Evolutionary conservation across 2,329 filamentous ascomycete species (phyloP).

Genomic region (Trichoderma endophyticum): DNA sequence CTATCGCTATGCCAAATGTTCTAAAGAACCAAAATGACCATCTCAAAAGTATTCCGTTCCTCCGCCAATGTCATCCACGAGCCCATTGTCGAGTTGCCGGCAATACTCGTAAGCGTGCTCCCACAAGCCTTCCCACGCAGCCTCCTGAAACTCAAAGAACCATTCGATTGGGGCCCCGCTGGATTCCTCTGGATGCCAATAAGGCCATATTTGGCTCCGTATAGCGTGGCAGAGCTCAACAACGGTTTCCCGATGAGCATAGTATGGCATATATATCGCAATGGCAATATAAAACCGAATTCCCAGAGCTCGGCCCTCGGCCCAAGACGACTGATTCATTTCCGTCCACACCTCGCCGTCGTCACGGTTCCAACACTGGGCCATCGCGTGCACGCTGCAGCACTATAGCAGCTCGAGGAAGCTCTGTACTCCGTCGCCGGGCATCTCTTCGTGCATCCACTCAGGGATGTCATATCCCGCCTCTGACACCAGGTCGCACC

Average conservation of each 20-base stretch:
- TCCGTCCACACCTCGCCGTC: conserved; percentile 4
- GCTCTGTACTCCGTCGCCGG: conserved; percentile 11
- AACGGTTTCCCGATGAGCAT: neutral
- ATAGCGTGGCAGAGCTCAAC: neutral
- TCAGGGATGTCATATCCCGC: neutral
- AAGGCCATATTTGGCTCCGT: neutral
- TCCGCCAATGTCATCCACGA: neutral
- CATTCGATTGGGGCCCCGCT: neutral
- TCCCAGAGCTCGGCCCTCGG: neutral
- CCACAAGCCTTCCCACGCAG: conserved; percentile 11
- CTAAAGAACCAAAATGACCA: neutral
- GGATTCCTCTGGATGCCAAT: neutral
- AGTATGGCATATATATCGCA: neutral
- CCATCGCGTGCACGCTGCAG: conserved; percentile 13
- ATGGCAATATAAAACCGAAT: conserved; percentile 9
- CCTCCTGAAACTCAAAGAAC: conserved; percentile 10
- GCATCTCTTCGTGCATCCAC: conserved; percentile 1
- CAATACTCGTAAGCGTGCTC: neutral
- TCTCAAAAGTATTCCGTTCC: conserved; percentile 8
- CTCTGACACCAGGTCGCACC: neutral
- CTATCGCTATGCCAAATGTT: neutral
- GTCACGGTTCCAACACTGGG: neutral
- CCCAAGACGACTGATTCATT: conserved; percentile 4
- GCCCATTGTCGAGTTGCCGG: neutral
- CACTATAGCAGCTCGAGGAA: conserved; percentile 14